Evolutionary conservation across 164 flowering plant genomes (phyloP).

Genomic region (Annona squamosa): DNA sequence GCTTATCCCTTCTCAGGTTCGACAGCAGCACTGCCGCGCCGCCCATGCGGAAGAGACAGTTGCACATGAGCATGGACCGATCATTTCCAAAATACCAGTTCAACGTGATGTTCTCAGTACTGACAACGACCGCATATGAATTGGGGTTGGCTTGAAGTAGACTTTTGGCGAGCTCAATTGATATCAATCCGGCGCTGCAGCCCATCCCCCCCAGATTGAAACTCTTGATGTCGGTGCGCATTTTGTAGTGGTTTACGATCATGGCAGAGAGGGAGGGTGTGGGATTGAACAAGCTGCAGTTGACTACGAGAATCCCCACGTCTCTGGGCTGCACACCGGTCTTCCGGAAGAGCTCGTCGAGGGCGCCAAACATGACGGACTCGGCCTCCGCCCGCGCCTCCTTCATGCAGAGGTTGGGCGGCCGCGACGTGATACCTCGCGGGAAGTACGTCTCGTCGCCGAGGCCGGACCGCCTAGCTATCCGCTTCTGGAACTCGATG

Average conservation of each 20-base stretch:
- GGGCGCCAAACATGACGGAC: constrained; percentile 70
- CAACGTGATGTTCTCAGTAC: constrained; percentile 71
- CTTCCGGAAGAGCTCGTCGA: constrained; percentile 55
- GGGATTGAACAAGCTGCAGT: constrained; percentile 84
- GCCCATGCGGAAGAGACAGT: constrained; percentile 90
- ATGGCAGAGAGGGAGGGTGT: constrained; percentile 84
- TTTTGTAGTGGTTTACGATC: constrained; percentile 85
- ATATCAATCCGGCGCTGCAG: constrained; percentile 79
- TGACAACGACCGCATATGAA: constrained; percentile 62
- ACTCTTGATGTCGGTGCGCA: constrained; percentile 55
- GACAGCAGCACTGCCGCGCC: constrained; percentile 82
- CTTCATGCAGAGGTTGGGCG: constrained; percentile 51
- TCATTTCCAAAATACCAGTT: constrained; percentile 88
- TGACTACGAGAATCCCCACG: constrained; percentile 61
- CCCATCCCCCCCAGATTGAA: constrained; percentile 93
- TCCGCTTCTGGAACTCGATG: constrained; percentile 51
- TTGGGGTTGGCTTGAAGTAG: constrained; percentile 57
- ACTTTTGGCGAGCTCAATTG: constrained; percentile 65
- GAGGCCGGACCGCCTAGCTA: constrained; percentile 53
- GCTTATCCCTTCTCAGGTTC: constrained; percentile 40
- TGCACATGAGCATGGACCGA: constrained; percentile 72
- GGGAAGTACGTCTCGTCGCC: constrained; percentile 82
- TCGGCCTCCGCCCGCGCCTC: constrained; percentile 80
- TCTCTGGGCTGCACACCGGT: constrained; percentile 53
- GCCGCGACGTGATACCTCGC: constrained; percentile 48